Percentiles rank a stretch among this genome's conserved stretches.
Evolutionary conservation across 2,329 filamentous ascomycete genomes (phyloP).

Genomic region (Exophiala spinifera): DNA sequence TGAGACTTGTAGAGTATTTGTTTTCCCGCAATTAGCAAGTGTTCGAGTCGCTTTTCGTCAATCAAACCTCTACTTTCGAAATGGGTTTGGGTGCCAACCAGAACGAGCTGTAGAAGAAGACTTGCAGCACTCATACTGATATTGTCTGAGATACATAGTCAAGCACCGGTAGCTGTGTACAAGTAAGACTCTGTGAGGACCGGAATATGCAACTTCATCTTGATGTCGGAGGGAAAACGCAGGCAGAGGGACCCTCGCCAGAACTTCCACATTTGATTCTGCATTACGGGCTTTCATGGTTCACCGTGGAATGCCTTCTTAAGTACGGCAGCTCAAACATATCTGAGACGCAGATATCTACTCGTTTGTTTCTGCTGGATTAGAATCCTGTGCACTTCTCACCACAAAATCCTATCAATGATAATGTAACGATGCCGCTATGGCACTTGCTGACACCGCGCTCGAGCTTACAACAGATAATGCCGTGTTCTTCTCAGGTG

Average conservation of each 20-base stretch:
- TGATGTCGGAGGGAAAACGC: too few relatives aligned
- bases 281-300: not conserved
- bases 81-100: conserved; percentile 52
- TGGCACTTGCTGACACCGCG: too few relatives aligned
- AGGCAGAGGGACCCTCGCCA: not conserved
- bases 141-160: conserved; percentile 14
- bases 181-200: not conserved
- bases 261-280: not conserved
- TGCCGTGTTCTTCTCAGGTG: too few relatives aligned
- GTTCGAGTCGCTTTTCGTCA: conserved; percentile 56
- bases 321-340: not conserved
- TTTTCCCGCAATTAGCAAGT: conserved; percentile 58
- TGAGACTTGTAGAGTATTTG: conserved; percentile 59
- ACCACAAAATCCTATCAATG: too few relatives aligned
- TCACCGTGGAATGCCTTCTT: not conserved
- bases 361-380: too few relatives aligned
- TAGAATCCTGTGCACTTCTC: too few relatives aligned
- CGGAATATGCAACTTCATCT: not conserved
- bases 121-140: conserved; percentile 23
- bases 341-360: too few relatives aligned
- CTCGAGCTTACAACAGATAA: too few relatives aligned
- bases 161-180: not conserved
- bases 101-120: conserved; percentile 47
- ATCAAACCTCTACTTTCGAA: conserved; percentile 61
- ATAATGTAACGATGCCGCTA: too few relatives aligned